A percentile compares a stretch with the other conserved stretches of the same genome.
Evolutionary conservation across 164 flowering plant genomes (phyloP).

Genomic region (Annona cherimola): DNA sequence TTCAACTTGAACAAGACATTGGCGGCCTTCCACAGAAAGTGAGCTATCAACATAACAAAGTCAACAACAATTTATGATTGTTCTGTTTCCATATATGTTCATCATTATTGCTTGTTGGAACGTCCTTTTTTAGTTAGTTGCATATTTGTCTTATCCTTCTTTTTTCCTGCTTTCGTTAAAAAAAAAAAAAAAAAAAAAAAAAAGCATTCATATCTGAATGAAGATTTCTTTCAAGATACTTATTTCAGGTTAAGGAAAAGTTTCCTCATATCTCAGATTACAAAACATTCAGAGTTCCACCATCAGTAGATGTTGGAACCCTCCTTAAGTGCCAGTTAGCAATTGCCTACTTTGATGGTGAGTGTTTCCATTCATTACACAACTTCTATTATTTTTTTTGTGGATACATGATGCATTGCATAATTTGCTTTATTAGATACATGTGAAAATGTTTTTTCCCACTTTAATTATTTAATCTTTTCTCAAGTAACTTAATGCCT

Average conservation of each 20-base stretch:
- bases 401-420: background rate
- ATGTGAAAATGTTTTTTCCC: background rate
- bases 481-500: background rate
- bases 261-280: conserved; percentile 78
- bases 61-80: background rate
- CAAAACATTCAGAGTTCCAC: conserved; percentile 45
- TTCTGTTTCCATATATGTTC: background rate
- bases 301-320: conserved; percentile 33
- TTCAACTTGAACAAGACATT: conserved; percentile 44
- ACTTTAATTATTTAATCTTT: background rate
- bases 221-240: background rate
- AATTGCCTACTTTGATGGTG: conserved; percentile 56
- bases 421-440: background rate
- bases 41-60: conserved; percentile 10
- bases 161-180: too few relatives aligned
- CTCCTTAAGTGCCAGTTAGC: conserved; percentile 80
- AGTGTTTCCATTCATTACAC: conserved; percentile 12
- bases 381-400: background rate
- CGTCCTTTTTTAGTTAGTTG: background rate
- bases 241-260: conserved; percentile 57
- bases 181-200: too few relatives aligned
- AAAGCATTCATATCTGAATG: background rate
- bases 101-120: background rate
- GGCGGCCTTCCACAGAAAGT: conserved; percentile 55
- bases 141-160: background rate